Evolutionary conservation across 2,329 filamentous ascomycete species (phyloP), one percentile per base, ranked within the genome.

Genomic region (Ophiostoma sp.): DNA sequence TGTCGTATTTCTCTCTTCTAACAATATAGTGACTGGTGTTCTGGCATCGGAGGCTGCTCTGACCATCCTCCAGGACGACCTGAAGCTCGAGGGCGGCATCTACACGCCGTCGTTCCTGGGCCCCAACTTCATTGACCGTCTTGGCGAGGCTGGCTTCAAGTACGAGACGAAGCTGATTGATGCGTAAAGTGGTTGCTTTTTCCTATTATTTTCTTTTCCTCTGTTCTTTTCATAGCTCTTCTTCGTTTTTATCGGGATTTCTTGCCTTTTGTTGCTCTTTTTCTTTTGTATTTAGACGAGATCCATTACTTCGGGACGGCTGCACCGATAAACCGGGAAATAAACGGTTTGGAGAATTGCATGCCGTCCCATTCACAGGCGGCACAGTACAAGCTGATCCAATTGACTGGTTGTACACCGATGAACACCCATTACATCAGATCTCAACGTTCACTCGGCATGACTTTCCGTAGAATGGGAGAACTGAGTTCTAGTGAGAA

Each of bases 71-170:
- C 85, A 91, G 73, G 90, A 92, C 52, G 85, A 90, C 17, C 82
- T 88, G 15, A 80, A 85, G 48, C 82, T 93, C 15, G 85, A 84
- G 1, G 92, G 92, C 22, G 92, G 92, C 2, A 83, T 93, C 31
- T 88, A 92, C 75, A 95, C 93, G 1, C 90, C 92, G 0, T 91
- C 92, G 0, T 92, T 88, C 71, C 82, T 95, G 2, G 92, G 92
- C 0, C 89, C 91, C 76, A 82, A 85, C 11, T 92, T 89, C 78
- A 83, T 94, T 74, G 88, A 93, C 78, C 85, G 90, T 17, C 78
- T 93, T 55, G 83, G 87, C 48, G 84, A 85, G 45, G 86, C 84
- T 52, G 92, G 91, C 2, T 87, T 94, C 78, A 87, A 87, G 79
- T 84, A 92, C 61, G 88, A 92, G 77, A 84, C 85, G 31, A 86